Evolutionary conservation across 2,329 filamentous ascomycete species (phyloP).

Genomic region (Diplodia intermedia): DNA sequence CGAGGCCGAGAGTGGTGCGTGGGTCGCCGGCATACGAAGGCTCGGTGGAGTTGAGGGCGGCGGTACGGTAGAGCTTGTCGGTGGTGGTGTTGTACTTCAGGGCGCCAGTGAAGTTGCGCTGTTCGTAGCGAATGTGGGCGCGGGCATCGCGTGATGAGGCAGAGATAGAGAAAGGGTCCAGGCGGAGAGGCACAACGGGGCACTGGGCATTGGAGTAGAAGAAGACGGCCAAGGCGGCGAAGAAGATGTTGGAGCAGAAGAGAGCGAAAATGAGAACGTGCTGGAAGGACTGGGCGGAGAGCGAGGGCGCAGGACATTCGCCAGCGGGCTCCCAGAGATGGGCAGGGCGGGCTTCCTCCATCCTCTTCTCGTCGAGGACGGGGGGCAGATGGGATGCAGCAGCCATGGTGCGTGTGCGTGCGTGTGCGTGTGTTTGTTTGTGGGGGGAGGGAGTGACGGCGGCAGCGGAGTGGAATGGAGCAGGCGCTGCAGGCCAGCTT

Average conservation of each 20-base stretch:
- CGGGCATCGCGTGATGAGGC: slow-evolving; percentile 18
- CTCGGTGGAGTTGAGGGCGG: background rate
- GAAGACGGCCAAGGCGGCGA: slow-evolving; percentile 25
- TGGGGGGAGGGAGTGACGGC: background rate
- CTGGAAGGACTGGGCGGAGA: slow-evolving; percentile 16
- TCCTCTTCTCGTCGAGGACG: slow-evolving; percentile 14
- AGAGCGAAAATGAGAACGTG: slow-evolving; percentile 32
- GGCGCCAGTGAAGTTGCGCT: slow-evolving; percentile 22
- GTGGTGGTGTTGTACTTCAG: slow-evolving; percentile 12
- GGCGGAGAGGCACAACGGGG: slow-evolving; percentile 8
- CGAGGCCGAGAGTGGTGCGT: slow-evolving; percentile 24
- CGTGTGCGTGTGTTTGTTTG: background rate
- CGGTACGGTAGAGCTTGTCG: background rate
- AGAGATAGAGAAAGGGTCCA: slow-evolving; percentile 15
- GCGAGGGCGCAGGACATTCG: slow-evolving; percentile 10
- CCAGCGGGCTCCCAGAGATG: slow-evolving; percentile 11
- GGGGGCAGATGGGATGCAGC: background rate
- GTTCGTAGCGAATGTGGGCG: slow-evolving; percentile 26
- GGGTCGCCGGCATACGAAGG: slow-evolving; percentile 20
- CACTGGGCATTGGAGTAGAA: slow-evolving; percentile 31
- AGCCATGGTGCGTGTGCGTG: background rate
- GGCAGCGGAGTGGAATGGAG: background rate
- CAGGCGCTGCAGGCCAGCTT: background rate
- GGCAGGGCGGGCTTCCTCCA: background rate
- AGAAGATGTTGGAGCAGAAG: slow-evolving; percentile 30